These are phyloP conservation scores for Verticillium nubilum DNA, from an alignment of 2,329 filamentous ascomycete genomes.

Conservation along the genomic window DNA sequence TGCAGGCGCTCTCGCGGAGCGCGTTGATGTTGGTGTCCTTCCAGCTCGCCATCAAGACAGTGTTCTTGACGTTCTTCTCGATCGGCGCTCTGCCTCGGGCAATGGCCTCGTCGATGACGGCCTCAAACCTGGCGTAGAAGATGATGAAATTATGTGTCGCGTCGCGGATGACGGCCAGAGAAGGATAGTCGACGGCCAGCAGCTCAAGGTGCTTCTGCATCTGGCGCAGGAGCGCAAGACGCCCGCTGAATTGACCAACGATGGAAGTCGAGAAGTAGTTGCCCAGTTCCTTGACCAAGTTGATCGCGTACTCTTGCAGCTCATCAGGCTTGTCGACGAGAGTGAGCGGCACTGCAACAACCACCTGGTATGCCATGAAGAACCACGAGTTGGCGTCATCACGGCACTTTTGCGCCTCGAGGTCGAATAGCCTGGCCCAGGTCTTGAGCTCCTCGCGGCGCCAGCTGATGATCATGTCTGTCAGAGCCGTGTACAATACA, in stretches of 20 bases:
- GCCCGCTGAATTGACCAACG: slow-evolving; percentile 71
- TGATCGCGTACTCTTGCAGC: slow-evolving; percentile 57
- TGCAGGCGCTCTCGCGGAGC: slow-evolving; percentile 80
- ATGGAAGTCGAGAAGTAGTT: slow-evolving; percentile 75
- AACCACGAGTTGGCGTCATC: slow-evolving; percentile 87
- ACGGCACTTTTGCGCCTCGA: slow-evolving; percentile 70
- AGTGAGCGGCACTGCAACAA: slow-evolving; percentile 69
- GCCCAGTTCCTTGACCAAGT: slow-evolving; percentile 70
- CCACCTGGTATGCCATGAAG: slow-evolving; percentile 90
- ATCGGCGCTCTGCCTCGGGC: slow-evolving; percentile 62
- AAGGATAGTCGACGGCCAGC: slow-evolving; percentile 53
- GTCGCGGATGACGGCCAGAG: slow-evolving; percentile 51
- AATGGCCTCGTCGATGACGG: slow-evolving; percentile 59
- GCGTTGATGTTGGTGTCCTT: slow-evolving; percentile 95
- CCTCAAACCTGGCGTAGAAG: slow-evolving; percentile 69
- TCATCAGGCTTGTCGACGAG: slow-evolving; percentile 55
- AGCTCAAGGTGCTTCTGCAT: slow-evolving; percentile 60
- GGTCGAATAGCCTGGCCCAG: slow-evolving; percentile 84
- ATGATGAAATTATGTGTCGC: slow-evolving; percentile 71
- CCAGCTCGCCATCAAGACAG: slow-evolving; percentile 93
- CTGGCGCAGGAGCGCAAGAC: slow-evolving; percentile 65
- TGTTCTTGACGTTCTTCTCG: slow-evolving; percentile 90
- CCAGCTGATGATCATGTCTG: slow-evolving; percentile 80
- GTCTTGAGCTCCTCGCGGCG: slow-evolving; percentile 85
- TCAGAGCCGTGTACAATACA: slow-evolving; percentile 69